Evolutionary conservation across 2,329 filamentous ascomycete genomes (phyloP), one percentile per base, ranked within the genome.

Genomic region (Endocalyx cinctus): DNA sequence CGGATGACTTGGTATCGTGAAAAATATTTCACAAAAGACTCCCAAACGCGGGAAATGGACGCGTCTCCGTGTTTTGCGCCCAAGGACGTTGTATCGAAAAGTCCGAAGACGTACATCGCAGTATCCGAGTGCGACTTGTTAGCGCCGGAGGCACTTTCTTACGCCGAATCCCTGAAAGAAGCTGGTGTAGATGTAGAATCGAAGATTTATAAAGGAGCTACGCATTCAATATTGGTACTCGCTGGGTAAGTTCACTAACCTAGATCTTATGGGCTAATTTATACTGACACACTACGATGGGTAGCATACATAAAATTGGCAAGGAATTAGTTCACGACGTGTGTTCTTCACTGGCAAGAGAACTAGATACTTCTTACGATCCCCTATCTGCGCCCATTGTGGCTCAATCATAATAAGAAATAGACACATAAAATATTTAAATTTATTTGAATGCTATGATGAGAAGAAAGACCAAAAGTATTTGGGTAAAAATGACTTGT

Each of bases 351-450:
- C 20, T 23, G 20, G 20, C 20, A 23, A n/a, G 20, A n/a, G 20
- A 23, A n/a, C n/a, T 23, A n/a, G 20, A n/a, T n/a, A 23, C 20
- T 8, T 23, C 20, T 8, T 23, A 23, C 20, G 20, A 23, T 23
- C 20, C 20, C 8, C 8, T n/a, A 23, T 23, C 20, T 23, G 8
- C 20, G 20, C 20, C 20, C 8, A n/a, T 23, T n/a, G 8, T 23
- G 20, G n/a, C 8, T n/a, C 20, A 23, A n/a, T n/a, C n/a, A n/a
- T n/a, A n/a, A n/a, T n/a, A n/a, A n/a, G 13, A 23, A 35, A 26
- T 33, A 71, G 16, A 56, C 60, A 18, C 72, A 64, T 30, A 78
- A 76, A 51, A n/a, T n/a, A n/a, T n/a, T n/a, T n/a, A n/a, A n/a
- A n/a, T n/a, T n/a, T n/a, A n/a, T n/a, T n/a, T n/a, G n/a, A n/a